Evolutionary conservation across 768 basidiomycete genomes (phyloP), one percentile per base, ranked within the genome.

Genomic region (Calocybe gangraenosa): DNA sequence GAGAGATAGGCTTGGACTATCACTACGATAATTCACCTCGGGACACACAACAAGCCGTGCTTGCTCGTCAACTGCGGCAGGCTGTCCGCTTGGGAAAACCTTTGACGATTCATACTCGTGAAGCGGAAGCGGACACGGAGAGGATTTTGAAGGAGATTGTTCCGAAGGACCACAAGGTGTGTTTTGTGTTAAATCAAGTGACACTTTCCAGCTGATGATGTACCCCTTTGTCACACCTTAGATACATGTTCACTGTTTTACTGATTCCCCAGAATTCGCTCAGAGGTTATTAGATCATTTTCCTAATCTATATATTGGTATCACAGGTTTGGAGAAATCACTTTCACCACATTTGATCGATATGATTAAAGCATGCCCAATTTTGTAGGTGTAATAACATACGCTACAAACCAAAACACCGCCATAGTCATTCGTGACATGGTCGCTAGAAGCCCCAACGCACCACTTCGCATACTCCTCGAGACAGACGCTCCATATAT

Each of bases 401-500:
- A 87, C 58, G 56, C 85, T 0, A 79, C 81, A 0, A 92, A 93
- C 57, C 51, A 68, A 34, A 80, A 91, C 55, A 93, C 90, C 0
- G 66, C 84, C 9, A 64, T 69, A 1, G 76, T 88, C 40, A 68
- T 92, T n/a, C 76, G 74, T 2, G 68, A 75, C 31, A 73, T 87
- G 70, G 56, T 64, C 3, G 33, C 60, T 10, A 39, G 56, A 18
- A 44, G 53, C 50, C 52, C 52, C 19, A 48, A 50, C 3, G 49
- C 54, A 9, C 60, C 62, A 3, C 60, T 73, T 2, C 71, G 78
- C 32, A 78, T 84, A 37, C 61, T 92, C 0, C 71, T 92, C 2
- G 91, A 93, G 63, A 91, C 91, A 0, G 91, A 93, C 52, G 89
- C 88, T 2, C 91, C 91, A 0, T 93, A 76, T 66, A 92, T 93